These are phyloP conservation scores for Leccinum aurantiacum DNA, from an alignment of 768 basidiomycete species.

Conservation along the genomic window DNA sequence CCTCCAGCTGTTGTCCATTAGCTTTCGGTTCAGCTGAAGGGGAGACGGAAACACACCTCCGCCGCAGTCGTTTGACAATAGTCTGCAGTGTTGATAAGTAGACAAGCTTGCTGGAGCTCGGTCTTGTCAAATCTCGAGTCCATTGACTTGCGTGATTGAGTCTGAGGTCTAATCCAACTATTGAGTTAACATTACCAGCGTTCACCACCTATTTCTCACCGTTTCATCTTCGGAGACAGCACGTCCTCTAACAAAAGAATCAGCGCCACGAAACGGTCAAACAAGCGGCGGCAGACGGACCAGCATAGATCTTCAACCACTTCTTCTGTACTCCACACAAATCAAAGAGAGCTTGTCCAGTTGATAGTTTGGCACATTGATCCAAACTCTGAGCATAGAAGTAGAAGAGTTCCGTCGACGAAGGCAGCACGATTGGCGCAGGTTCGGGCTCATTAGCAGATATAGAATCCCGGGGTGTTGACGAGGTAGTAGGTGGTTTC, in stretches of 20 bases:
- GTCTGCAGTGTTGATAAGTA: constrained; percentile 96
- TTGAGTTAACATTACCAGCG: constrained; percentile 3
- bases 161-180: constrained; percentile 38
- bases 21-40: neutral
- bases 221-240: constrained; percentile 68
- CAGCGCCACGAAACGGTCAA: neutral
- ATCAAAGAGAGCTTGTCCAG: constrained; percentile 80
- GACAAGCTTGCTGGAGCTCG: constrained; percentile 78
- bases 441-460: constrained; percentile 45
- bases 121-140: constrained; percentile 77
- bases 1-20: constrained; percentile 67
- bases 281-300: constrained; percentile 39
- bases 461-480: constrained; percentile 38
- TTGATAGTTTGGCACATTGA: constrained; percentile 89
- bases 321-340: constrained; percentile 83
- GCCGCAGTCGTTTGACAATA: constrained; percentile 92
- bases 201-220: constrained; percentile 41
- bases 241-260: constrained; percentile 74
- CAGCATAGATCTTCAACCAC: constrained; percentile 93
- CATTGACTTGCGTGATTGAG: constrained; percentile 59
- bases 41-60: constrained; percentile 52
- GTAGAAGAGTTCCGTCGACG: constrained; percentile 95
- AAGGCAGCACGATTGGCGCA: constrained; percentile 74
- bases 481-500: constrained; percentile 25
- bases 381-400: constrained; percentile 96